These are phyloP conservation scores for Chrysosporium keratinophilum DNA, from an alignment of 2,329 filamentous ascomycete species.

Conservation along the genomic window DNA sequence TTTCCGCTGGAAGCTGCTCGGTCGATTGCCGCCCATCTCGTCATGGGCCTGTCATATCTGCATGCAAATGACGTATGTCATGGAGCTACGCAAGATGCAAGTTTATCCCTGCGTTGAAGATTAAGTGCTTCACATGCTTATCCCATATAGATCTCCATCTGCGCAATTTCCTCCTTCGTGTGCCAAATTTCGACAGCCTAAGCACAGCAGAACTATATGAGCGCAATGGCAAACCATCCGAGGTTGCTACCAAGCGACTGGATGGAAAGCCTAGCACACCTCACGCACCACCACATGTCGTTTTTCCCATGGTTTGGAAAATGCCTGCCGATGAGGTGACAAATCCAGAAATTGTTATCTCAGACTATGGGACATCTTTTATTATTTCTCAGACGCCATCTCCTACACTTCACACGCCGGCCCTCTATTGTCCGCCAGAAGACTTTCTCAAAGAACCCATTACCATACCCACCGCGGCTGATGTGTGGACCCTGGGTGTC, in stretches of 20 bases:
- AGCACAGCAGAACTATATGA: constrained; percentile 18
- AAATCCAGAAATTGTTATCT: constrained; percentile 20
- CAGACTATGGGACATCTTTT: constrained; percentile 21
- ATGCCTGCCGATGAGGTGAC: constrained; percentile 18
- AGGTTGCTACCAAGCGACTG: constrained; percentile 17
- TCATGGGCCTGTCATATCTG: constrained; percentile 19
- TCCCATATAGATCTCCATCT: constrained; percentile 17
- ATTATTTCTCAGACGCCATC: constrained; percentile 16
- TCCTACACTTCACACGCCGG: constrained; percentile 19
- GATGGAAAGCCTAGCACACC: constrained; percentile 19
- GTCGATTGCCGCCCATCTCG: constrained; percentile 18
- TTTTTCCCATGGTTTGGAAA: constrained; percentile 18
- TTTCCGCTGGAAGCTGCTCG: constrained; percentile 19
- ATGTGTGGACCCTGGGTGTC: constrained; percentile 20
- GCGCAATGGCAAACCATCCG: constrained; percentile 17
- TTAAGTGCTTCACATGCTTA: no score
- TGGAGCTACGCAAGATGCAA: constrained; percentile 15
- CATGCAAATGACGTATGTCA: constrained; percentile 19
- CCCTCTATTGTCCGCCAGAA: constrained; percentile 19
- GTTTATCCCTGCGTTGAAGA: neutral
- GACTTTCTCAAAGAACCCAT: constrained; percentile 15
- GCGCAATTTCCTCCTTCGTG: constrained; percentile 18
- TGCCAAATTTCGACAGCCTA: constrained; percentile 15
- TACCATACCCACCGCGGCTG: constrained; percentile 17
- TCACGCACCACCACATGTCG: constrained; percentile 17